These are phyloP conservation scores for Salix koriyanagi DNA, from an alignment of 345 rosid species.

Conservation along the genomic window DNA sequence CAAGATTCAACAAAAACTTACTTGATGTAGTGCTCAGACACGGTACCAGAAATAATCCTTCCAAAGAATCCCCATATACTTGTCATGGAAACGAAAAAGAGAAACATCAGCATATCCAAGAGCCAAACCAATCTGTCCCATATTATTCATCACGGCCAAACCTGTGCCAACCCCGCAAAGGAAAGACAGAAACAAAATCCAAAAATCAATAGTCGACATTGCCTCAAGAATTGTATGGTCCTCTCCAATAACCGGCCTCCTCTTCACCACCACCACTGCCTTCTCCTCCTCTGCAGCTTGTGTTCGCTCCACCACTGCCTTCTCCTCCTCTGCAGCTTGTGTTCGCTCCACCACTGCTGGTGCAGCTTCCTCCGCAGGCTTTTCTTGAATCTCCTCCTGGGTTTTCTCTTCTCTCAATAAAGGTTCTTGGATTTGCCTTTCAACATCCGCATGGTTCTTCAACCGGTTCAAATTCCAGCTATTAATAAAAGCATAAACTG, in stretches of 20 bases:
- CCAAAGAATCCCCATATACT: conserved; percentile 98
- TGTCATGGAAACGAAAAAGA: conserved; percentile 64
- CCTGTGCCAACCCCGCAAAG: conserved; percentile 92
- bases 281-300: not conserved
- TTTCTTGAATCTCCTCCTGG: conserved; percentile 9
- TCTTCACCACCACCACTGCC: conserved; percentile 20
- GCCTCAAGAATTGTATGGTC: conserved; percentile 80
- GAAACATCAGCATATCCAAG: conserved; percentile 88
- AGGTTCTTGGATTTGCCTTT: conserved; percentile 43
- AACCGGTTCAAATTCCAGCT: conserved; percentile 29
- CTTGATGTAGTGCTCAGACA: conserved; percentile 66
- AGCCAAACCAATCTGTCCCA: conserved; percentile 89
- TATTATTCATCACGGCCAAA: conserved; percentile 77
- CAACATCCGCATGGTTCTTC: conserved; percentile 24
- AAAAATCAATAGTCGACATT: conserved; percentile 62
- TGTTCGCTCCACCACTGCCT: not conserved
- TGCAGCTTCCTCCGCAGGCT: conserved; percentile 3
- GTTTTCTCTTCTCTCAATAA: conserved; percentile 34
- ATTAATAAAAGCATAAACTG: conserved; percentile 39
- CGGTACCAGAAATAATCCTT: conserved; percentile 70
- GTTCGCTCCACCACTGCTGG: not conserved
- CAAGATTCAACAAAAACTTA: conserved; percentile 6
- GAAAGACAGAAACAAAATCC: conserved; percentile 78
- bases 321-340: not conserved
- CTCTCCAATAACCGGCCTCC: conserved; percentile 64